phyloP scores from a whole-genome alignment of 2,329 filamentous ascomycete species.

The Diaporthe sp. region DNA sequence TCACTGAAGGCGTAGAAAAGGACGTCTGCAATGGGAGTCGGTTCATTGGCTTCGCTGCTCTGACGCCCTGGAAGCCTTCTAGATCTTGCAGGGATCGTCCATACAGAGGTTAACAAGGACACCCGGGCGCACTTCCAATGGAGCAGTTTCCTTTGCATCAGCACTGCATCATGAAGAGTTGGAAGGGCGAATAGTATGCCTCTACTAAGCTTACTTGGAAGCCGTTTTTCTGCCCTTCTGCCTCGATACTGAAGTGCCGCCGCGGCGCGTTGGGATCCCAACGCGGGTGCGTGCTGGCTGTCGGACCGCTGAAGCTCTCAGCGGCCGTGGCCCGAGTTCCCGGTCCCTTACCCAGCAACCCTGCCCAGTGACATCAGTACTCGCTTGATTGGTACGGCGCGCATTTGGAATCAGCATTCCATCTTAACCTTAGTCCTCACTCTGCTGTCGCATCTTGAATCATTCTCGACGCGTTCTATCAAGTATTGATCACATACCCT shows the following conservation, averaged over 20 bases:
- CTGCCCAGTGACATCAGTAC: constrained; percentile 27
- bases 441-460: background rate
- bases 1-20: background rate
- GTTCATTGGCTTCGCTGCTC: background rate
- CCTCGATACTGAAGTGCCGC: background rate
- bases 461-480: constrained; percentile 11
- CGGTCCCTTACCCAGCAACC: background rate
- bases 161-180: background rate
- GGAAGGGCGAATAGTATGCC: too few relatives aligned
- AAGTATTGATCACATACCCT: background rate
- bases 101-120: background rate
- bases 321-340: background rate
- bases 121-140: background rate
- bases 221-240: too few relatives aligned
- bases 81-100: background rate
- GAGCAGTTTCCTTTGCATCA: background rate
- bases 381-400: background rate
- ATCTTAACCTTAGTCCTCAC: background rate
- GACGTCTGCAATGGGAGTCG: background rate
- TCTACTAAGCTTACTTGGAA: too few relatives aligned
- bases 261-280: background rate
- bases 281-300: background rate
- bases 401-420: constrained; percentile 12
- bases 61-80: background rate
- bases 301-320: background rate